Evolutionary conservation across 345 rosid genomes (phyloP).

Genomic region (Moringa oleifera): DNA sequence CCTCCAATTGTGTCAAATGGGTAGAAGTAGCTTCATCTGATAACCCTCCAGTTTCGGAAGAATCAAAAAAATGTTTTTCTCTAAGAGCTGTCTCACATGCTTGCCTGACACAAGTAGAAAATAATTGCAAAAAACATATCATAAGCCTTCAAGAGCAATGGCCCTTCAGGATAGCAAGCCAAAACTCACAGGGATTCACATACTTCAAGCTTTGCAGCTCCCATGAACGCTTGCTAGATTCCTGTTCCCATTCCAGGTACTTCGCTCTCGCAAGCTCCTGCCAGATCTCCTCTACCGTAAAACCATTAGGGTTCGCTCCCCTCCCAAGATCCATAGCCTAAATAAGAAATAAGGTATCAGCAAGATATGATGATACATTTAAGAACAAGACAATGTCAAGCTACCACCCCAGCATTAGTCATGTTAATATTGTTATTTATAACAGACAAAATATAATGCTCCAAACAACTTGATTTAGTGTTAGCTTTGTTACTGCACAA

Average conservation of each 20-base stretch:
- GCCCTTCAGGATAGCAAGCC: background rate
- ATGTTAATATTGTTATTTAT: background rate
- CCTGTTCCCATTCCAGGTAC: conserved; percentile 72
- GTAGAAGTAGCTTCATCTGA: conserved; percentile 34
- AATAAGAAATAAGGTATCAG: background rate
- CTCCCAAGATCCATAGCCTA: conserved; percentile 89
- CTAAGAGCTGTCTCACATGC: conserved; percentile 74
- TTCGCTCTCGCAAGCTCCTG: conserved; percentile 84
- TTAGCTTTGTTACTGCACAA: too few species aligned
- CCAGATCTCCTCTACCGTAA: conserved; percentile 88
- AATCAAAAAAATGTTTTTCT: conserved; percentile 48
- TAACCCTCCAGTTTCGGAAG: conserved; percentile 47
- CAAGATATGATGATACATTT: conserved; percentile 2
- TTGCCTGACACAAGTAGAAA: conserved; percentile 45
- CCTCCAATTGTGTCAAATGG: conserved; percentile 39
- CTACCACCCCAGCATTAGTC: background rate
- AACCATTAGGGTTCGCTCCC: conserved; percentile 54
- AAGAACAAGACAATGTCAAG: background rate
- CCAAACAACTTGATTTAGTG: background rate
- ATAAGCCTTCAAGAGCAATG: background rate
- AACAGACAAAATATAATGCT: background rate
- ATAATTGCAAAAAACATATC: conserved; percentile 9
- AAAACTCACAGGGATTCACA: conserved; percentile 39
- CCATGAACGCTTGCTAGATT: conserved; percentile 62
- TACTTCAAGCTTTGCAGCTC: conserved; percentile 82